Evolutionary conservation across 2,329 filamentous ascomycete genomes (phyloP), one percentile per base, ranked within the genome.

Genomic region (Exophiala sp.): DNA sequence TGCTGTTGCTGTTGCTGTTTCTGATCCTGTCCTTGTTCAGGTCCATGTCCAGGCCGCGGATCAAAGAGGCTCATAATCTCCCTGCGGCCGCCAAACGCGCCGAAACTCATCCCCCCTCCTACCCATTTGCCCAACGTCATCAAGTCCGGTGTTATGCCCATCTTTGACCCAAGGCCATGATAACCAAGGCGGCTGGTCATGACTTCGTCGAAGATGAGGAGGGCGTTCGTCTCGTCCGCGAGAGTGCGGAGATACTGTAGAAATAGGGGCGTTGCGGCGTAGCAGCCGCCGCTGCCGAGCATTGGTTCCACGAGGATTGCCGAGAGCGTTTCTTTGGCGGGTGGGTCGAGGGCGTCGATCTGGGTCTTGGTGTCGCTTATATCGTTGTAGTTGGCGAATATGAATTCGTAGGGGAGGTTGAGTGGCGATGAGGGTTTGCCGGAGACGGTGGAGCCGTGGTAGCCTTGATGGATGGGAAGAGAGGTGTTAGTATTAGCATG

Each of bases 121-220:
- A 85, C 66, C 59, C 77, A 85, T 60, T 86, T 86, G 0, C 83
- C 83, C 34, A 85, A 64, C 0, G 80, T 82, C 38, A 75, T 79
- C 46, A 85, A 62, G 59, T 85, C 82, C 0, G 81, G 79, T 2
- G 65, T 66, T 18, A 47, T 11, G 14, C 34, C 44, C 3, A 40
- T 4, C n/a, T 10, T 39, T 4, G 64, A 60, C 4, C 73, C 70
- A 3, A 80, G 62, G 0, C 82, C 80, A 2, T 70, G 66, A 0
- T 66, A 66, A 14, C 69, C 65, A 22, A 85, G 65, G 2, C 82
- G 72, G 2, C 79, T 82, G 0, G 82, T 84, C 77, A 80, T 80
- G 44, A 80, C 69, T 35, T 68, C 66, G 60, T 93, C 88, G 0
- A 91, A 67, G 32, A 91, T 82, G 13, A 93, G 71, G 0, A 93